phyloP scores from a whole-genome alignment of 2,329 filamentous ascomycete species.

The Grosmannia huntii region DNA sequence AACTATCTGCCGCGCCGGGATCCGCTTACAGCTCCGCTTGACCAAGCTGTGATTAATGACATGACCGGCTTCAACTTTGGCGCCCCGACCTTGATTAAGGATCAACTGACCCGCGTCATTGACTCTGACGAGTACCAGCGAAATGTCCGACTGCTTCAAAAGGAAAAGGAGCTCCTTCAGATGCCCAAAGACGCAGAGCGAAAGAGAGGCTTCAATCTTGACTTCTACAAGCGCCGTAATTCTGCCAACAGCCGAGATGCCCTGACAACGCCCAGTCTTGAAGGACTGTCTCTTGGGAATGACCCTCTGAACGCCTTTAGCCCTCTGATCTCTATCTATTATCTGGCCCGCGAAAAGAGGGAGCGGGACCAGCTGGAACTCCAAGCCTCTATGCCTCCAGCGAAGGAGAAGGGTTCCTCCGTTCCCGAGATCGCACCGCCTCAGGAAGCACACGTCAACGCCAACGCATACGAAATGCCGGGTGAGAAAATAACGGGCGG shows the following conservation, averaged over 20 bases:
- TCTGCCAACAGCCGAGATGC: constrained; percentile 84
- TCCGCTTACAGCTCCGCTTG: constrained; percentile 72
- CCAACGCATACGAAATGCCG: constrained; percentile 71
- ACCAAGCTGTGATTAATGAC: constrained; percentile 69
- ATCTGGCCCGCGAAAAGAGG: constrained; percentile 88
- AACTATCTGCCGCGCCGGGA: constrained; percentile 78
- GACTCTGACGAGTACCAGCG: constrained; percentile 90
- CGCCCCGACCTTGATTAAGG: constrained; percentile 66
- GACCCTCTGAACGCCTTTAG: constrained; percentile 91
- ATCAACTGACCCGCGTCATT: constrained; percentile 72
- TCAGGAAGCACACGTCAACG: constrained; percentile 79
- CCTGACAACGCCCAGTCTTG: constrained; percentile 67
- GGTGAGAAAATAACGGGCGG: constrained; percentile 80
- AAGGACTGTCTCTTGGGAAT: constrained; percentile 67
- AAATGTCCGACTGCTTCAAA: constrained; percentile 58
- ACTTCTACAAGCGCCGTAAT: constrained; percentile 92
- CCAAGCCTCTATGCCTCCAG: constrained; percentile 25
- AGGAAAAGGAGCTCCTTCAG: constrained; percentile 48
- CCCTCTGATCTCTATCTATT: constrained; percentile 86
- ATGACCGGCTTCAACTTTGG: constrained; percentile 99
- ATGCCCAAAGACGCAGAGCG: constrained; percentile 59
- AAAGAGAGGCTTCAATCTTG: constrained; percentile 75
- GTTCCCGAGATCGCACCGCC: constrained; percentile 70
- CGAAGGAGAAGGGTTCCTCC: constrained; percentile 29
- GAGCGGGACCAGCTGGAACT: constrained; percentile 53